Evolutionary conservation across 1,284 basidiomycete genomes (phyloP).

Genomic region (Sporisorium reilianum): DNA sequence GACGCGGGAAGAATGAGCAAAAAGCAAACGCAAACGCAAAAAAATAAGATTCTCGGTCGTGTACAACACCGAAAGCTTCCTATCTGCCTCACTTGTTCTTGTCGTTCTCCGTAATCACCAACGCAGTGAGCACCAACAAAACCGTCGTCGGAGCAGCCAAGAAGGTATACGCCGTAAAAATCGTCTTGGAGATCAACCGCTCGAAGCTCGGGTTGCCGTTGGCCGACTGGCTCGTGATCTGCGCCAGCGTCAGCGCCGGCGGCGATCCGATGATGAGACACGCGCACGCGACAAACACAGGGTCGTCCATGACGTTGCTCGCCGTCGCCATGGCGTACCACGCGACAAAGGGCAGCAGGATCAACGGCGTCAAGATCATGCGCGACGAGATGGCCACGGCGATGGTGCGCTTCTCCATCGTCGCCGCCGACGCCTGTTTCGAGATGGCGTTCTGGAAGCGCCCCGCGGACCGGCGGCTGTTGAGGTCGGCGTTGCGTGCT

Average conservation of each 20-base stretch:
- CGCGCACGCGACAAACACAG: constrained; percentile 84
- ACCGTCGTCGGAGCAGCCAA: constrained; percentile 65
- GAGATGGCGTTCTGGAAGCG: constrained; percentile 27
- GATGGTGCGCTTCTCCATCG: constrained; percentile 77
- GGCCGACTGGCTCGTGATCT: constrained; percentile 85
- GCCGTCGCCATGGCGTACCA: constrained; percentile 51
- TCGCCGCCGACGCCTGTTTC: constrained; percentile 19
- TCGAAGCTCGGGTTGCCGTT: constrained; percentile 87
- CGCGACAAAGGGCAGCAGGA: constrained; percentile 73
- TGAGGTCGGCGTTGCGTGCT: constrained; percentile 46
- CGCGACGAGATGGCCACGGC: constrained; percentile 80
- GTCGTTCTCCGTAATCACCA: constrained; percentile 61
- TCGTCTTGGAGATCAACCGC: constrained; percentile 78
- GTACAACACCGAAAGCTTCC: background rate
- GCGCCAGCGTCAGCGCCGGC: constrained; percentile 74
- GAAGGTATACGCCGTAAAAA: constrained; percentile 68
- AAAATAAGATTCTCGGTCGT: background rate
- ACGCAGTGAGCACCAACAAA: constrained; percentile 56
- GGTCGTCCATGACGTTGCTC: constrained; percentile 71
- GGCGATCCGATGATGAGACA: constrained; percentile 82
- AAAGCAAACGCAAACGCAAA: background rate
- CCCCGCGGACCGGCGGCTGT: constrained; percentile 34
- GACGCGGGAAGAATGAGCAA: background rate
- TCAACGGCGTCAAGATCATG: constrained; percentile 85
- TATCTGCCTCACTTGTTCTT: constrained; percentile 21